Base-by-base conservation (phyloP, 2,329 filamentous ascomycete species). In the Sporothrix curviconia region DNA sequence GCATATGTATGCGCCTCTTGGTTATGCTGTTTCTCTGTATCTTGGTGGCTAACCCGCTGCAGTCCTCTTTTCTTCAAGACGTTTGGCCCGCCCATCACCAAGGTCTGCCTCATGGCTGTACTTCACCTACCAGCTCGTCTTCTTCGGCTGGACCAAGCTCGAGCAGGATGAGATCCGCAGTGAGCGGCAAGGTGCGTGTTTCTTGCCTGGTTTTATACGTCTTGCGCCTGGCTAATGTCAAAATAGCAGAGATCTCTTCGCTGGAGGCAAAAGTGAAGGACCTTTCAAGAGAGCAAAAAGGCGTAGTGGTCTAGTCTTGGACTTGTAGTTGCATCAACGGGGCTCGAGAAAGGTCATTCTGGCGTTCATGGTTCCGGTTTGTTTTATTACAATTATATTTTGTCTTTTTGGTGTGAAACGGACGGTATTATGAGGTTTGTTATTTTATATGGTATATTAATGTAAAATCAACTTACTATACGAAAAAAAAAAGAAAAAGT, bases 121-220 rank as follows among this genome's bases (percentile, higher is more conserved):
- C 56, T 84, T 90, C 67, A 87, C 85, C 2, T 94, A 92, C 70
- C 89, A 94, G 71, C 65, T 88, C n/a, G 71, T 80, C 14, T 92
- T 92, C 72, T 90, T 82, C 75, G 74, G 73, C 14, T 94, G 89
- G 89, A 69, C 82, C 37, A 89, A 86, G 71, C 76, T 92, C 52
- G 89, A 92, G 70, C 80, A 81, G 34, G 78, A 89, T 55, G 89
- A 94, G 72, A 75, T 81, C 57, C 83, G 80, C 66, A 73, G 74
- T 19, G 76, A 83, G 44, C 81, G 80, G 64, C 72, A 80, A 63
- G 78, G 84, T 86, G 66, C 59, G 74, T 47, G 7, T 15, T 30
- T 3, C 14, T 28, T 32, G 19, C 24, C 12, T 12, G 22, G 14
- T 12, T 43, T 7, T 32, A 30, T 25, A 55, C 32, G 15, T 9